Evolutionary conservation across 2,329 filamentous ascomycete genomes (phyloP), one percentile per base, ranked within the genome.

Genomic region (Colletotrichum coccodes): DNA sequence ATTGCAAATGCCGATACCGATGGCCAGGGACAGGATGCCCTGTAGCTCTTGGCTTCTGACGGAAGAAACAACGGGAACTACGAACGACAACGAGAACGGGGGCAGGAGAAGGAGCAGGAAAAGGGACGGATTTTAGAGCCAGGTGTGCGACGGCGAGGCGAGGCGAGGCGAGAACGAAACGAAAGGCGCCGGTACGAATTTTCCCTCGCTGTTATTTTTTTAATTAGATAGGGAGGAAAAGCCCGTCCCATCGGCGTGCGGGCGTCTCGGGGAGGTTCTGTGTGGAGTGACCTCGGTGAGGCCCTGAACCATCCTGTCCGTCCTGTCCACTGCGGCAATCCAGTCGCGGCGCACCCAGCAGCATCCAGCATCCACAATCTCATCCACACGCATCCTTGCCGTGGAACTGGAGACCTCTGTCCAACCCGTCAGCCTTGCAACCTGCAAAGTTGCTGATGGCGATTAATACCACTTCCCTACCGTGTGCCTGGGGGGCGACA

Each of bases 271-370:
- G 34, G 38, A 18, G 54, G 28, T n/a, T 34, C 9, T 30, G 38
- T 58, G 65, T 68, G 61, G 65, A 68, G 60, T 65, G 46, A 53
- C 64, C 34, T 42, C 52, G 28, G n/a, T 34, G 28, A 58, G 54
- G n/a, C 16, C 38, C 38, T 57, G 47, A 50, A 50, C 47, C 28
- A 50, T 21, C 18, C 8, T 21, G 28, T 14, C 18, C 28, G 16
- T 32, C 14, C 40, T 44, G 60, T 49, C 40, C 60, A 56, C 49
- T 66, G 50, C 34, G 58, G 60, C 46, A 64, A 42, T 64, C 53
- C 60, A 59, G 38, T 30, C 54, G 54, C 38, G 38, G 54, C 21
- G 38, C 53, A 46, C 32, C 36, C 53, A 53, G 53, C 38, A 47
- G 42, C 38, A 67, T 44, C 59, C 60, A 57, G 26, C 23, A 38